Percentiles rank a stretch among this genome's conserved stretches.
These are phyloP conservation scores for Colletotrichum musae DNA, from an alignment of 2,329 filamentous ascomycete species.

Conservation along the genomic window DNA sequence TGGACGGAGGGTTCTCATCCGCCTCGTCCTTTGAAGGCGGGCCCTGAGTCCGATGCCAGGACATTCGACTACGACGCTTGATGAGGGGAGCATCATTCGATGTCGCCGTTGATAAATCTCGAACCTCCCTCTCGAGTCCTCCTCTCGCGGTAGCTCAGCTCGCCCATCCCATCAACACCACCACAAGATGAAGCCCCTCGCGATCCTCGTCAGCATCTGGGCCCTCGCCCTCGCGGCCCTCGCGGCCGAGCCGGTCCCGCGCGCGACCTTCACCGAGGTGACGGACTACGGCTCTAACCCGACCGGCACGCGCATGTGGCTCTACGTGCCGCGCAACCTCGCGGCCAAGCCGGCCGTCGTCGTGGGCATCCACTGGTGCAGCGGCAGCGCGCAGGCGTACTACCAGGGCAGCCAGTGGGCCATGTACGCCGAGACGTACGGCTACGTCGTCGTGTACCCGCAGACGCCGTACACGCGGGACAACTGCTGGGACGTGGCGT, in stretches of 20 bases:
- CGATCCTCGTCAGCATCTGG: constrained; percentile 11
- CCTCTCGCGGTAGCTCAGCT: not conserved
- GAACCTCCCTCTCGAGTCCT: not conserved
- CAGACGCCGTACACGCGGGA: constrained; percentile 52
- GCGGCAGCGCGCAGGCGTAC: constrained; percentile 66
- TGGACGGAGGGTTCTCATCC: constrained; percentile 29
- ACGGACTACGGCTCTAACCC: constrained; percentile 40
- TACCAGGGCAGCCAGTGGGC: constrained; percentile 65
- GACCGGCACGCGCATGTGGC: constrained; percentile 40
- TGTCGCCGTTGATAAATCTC: not conserved
- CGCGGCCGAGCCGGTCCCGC: constrained; percentile 39
- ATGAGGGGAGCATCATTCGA: too few species aligned
- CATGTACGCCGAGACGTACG: constrained; percentile 66
- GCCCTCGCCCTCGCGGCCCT: constrained; percentile 1
- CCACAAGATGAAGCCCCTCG: constrained; percentile 13
- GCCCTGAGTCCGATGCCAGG: not conserved
- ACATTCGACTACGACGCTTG: not conserved
- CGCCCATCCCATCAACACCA: not conserved
- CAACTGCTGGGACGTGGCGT: constrained; percentile 74
- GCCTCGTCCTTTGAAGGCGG: constrained; percentile 9
- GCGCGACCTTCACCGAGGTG: constrained; percentile 41
- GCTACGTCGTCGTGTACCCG: constrained; percentile 69
- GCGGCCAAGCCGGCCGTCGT: constrained; percentile 63
- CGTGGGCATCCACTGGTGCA: constrained; percentile 71
- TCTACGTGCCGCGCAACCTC: constrained; percentile 55